These are phyloP conservation scores for Rhodotorula sp. DNA, from an alignment of 1,284 basidiomycete genomes.

Conservation along the genomic window DNA sequence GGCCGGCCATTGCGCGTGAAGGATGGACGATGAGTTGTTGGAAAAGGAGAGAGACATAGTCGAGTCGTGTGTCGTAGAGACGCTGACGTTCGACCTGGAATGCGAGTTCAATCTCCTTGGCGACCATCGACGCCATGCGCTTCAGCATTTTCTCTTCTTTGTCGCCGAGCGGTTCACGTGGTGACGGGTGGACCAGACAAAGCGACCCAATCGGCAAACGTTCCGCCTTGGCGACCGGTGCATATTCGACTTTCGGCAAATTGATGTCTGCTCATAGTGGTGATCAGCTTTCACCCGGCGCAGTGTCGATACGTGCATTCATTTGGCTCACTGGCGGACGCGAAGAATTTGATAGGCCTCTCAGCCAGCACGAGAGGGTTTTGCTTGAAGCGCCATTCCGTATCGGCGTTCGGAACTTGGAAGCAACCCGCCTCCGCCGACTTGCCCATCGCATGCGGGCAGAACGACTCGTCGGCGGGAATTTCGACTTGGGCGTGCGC, in stretches of 20 bases:
- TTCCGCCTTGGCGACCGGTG: neutral
- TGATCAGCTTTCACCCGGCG: neutral
- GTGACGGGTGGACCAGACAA: conserved; percentile 16
- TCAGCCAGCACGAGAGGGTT: neutral
- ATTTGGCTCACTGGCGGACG: neutral
- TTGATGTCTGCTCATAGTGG: conserved; percentile 8
- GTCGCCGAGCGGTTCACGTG: neutral
- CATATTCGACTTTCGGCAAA: neutral
- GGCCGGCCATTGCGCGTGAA: neutral
- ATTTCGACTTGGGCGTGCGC: neutral
- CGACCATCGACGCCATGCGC: conserved; percentile 5
- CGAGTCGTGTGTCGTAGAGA: neutral
- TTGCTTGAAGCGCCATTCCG: conserved; percentile 26
- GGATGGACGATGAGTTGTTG: conserved; percentile 9
- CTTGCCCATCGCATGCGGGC: conserved; percentile 19
- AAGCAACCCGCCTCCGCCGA: neutral
- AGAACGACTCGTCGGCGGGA: neutral
- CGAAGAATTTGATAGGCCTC: conserved; percentile 8
- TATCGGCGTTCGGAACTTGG: neutral
- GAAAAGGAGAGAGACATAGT: conserved; percentile 1
- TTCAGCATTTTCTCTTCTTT: conserved; percentile 8
- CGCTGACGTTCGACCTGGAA: conserved; percentile 6
- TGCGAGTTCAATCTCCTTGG: conserved; percentile 12
- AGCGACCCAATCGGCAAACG: conserved; percentile 18
- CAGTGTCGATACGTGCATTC: too few relatives aligned